Base-by-base conservation (phyloP, 2,329 filamentous ascomycete species). In the Drechslerella dactyloides region DNA sequence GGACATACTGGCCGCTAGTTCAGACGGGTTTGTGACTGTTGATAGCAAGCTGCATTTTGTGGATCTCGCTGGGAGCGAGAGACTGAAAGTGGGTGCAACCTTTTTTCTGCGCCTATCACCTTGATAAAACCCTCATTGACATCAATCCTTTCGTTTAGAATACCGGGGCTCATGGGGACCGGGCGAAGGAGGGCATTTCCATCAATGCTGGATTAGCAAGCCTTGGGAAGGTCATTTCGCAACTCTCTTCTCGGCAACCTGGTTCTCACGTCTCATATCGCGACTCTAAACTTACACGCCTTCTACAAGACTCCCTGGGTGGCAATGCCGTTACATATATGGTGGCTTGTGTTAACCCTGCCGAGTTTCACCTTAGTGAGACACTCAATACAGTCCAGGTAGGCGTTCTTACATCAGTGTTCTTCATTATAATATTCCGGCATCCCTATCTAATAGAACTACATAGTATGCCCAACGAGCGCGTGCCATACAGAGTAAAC, bases 11-110 rank as follows among this genome's bases (percentile, higher is more conserved):
- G 86, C 88, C 1, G 81, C 81, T 10, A 85, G 86, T 23, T 86
- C 88, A 17, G 86, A 88, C 35, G 75, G 80, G 40, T 86, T 86
- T 80, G 85, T 97, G 46, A 97, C 92, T 0, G 90, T 94, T 8
- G 94, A 99, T 80, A 99, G 94, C 86, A 99, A 99, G 81, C 85
- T 99, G 56, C 94, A 99, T 79, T 99, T 99, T 78, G 94, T 99
- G 69, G 94, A 99, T 86, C 82, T 99, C 79, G 94, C 94, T 57
- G 94, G 94, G 75, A 97, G 94, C 79, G 94, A 99, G 81, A 87
- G 94, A 76, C 82, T 99, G 77, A 99, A 99, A 62, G 74, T 75
- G 30, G n/a, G 52, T 56, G n/a, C 35, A 15, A 51, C 42, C 46
- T 15, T 40, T 27, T 50, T 13, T 8, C 46, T n/a, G 35, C 35